Evolutionary conservation across 169 alveolate species (phyloP).

Genomic region (Plasmodium gallinaceum): DNA sequence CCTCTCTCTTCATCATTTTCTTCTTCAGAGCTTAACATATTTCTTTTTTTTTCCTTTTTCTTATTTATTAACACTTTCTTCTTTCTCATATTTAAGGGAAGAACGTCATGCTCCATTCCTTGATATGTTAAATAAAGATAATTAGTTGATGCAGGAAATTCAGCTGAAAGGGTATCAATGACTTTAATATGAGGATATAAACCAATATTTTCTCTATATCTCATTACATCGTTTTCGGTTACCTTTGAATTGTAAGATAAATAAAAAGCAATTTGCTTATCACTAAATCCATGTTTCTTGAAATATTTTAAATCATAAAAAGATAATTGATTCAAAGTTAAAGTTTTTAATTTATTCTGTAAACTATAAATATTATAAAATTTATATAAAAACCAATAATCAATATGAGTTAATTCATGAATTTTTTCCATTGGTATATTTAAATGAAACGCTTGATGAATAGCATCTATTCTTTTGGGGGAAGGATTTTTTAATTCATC

Average conservation of each 20-base stretch:
- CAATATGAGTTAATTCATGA: conserved; percentile 86
- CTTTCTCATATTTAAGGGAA: conserved; percentile 80
- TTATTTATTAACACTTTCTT: conserved; percentile 18
- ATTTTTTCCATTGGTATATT: conserved; percentile 86
- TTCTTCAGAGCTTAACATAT: background rate
- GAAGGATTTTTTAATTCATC: conserved; percentile 82
- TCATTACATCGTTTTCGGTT: conserved; percentile 84
- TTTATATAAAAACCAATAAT: conserved; percentile 90
- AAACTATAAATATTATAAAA: conserved; percentile 83
- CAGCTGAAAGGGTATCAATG: conserved; percentile 93
- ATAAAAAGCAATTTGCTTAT: conserved; percentile 82
- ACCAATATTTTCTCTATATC: conserved; percentile 77
- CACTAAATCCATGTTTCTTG: conserved; percentile 87
- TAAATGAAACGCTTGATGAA: conserved; percentile 88
- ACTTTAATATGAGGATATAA: conserved; percentile 87
- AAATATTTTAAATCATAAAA: conserved; percentile 79
- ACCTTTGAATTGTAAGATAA: conserved; percentile 44
- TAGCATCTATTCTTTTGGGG: conserved; percentile 87
- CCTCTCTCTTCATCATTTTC: background rate
- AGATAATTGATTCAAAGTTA: conserved; percentile 39
- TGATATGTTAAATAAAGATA: conserved; percentile 90
- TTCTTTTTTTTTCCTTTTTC: background rate
- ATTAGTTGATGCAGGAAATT: conserved; percentile 91
- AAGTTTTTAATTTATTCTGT: conserved; percentile 39
- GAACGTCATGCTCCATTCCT: conserved; percentile 86